Evolutionary conservation across 2,329 filamentous ascomycete genomes (phyloP).

Genomic region (Diaporthe helianthi): DNA sequence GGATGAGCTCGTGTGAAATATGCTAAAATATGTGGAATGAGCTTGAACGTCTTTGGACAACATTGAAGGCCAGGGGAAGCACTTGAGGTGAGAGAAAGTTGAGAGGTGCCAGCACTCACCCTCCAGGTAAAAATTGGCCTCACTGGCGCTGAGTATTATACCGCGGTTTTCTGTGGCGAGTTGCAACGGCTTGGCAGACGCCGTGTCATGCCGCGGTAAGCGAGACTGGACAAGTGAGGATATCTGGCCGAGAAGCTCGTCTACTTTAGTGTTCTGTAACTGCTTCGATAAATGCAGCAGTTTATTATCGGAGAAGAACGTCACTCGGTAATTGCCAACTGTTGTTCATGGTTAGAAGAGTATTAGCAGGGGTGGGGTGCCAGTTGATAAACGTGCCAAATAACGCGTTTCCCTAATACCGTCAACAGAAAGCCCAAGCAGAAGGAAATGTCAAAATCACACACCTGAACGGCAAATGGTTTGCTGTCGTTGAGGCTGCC

Average conservation of each 20-base stretch:
- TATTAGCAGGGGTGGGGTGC: neutral
- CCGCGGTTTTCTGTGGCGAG: neutral
- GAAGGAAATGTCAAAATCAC: neutral
- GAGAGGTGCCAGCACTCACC: constrained; percentile 38
- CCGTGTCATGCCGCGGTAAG: constrained; percentile 9
- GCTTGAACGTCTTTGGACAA: neutral
- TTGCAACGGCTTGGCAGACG: constrained; percentile 1
- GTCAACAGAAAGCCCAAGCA: neutral
- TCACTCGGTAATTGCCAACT: constrained; percentile 21
- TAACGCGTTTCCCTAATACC: constrained; percentile 40
- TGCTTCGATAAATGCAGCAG: constrained; percentile 6
- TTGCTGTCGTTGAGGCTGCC: constrained; percentile 32
- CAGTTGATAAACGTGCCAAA: constrained; percentile 37
- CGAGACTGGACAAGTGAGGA: neutral
- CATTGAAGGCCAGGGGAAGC: too few species aligned
- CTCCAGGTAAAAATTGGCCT: constrained; percentile 21
- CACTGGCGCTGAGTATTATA: constrained; percentile 26
- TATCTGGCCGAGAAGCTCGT: constrained; percentile 35
- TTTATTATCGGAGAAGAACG: constrained; percentile 15
- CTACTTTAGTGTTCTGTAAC: constrained; percentile 42
- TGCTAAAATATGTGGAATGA: constrained; percentile 34
- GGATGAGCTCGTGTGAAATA: constrained; percentile 51
- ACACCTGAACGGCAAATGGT: constrained; percentile 39
- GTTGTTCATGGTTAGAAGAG: neutral
- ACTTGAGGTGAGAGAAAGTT: constrained; percentile 22